phyloP scores from a whole-genome alignment of 352 stramenopile genomes.

The Phytophthora sojae region DNA sequence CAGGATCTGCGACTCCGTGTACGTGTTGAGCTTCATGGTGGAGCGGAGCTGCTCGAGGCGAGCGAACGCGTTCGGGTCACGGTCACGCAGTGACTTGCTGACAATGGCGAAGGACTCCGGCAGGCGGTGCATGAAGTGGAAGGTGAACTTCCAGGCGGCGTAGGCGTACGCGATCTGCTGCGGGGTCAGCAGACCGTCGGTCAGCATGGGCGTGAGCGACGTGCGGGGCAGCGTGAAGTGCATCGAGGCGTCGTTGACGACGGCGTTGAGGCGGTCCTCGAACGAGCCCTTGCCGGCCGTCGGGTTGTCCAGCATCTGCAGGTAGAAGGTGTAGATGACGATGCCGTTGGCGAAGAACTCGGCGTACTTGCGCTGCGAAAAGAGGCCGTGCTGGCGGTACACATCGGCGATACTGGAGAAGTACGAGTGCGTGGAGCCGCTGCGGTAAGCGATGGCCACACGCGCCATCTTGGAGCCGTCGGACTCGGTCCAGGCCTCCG shows the following conservation, averaged over 20 bases:
- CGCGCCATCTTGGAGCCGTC: slow-evolving; percentile 84
- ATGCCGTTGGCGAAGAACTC: slow-evolving; percentile 89
- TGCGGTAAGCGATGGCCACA: slow-evolving; percentile 81
- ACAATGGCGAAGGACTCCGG: slow-evolving; percentile 84
- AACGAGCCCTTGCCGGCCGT: slow-evolving; percentile 62
- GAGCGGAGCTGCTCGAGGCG: slow-evolving; percentile 80
- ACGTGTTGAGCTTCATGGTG: slow-evolving; percentile 90
- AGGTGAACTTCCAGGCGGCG: slow-evolving; percentile 88
- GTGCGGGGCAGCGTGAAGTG: slow-evolving; percentile 88
- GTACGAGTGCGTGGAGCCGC: slow-evolving; percentile 83
- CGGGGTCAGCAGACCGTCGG: slow-evolving; percentile 71
- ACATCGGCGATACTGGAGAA: slow-evolving; percentile 89
- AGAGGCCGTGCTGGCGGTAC: slow-evolving; percentile 86
- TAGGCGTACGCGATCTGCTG: slow-evolving; percentile 89
- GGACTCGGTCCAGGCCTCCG: slow-evolving; percentile 74
- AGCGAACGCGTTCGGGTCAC: slow-evolving; percentile 76
- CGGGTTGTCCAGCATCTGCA: slow-evolving; percentile 75
- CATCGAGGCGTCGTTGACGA: slow-evolving; percentile 78
- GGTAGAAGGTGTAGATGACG: slow-evolving; percentile 88
- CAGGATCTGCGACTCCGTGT: slow-evolving; percentile 88
- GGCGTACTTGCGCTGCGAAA: slow-evolving; percentile 85
- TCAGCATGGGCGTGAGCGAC: slow-evolving; percentile 86
- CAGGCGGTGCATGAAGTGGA: slow-evolving; percentile 89
- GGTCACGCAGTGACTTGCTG: slow-evolving; percentile 79
- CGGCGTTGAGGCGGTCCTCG: slow-evolving; percentile 68